Conservation (phyloP, 495 filamentous ascomycete species). For the Penicillium cataractarum region DNA sequence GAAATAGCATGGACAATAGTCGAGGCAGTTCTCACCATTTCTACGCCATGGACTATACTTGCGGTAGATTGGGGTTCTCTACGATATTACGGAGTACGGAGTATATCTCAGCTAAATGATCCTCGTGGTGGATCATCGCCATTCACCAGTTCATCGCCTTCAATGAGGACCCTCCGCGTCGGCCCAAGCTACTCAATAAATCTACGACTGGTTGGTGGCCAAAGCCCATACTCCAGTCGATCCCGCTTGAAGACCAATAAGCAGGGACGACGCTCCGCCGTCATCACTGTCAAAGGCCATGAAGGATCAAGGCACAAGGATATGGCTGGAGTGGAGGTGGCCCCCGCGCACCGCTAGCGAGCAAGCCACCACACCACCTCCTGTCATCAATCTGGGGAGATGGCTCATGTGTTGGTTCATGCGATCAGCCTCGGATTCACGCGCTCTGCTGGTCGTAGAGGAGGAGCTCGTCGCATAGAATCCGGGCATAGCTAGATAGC, state of each 20-base stretch:
- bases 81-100: no score
- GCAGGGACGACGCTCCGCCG: not conserved
- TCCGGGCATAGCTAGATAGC: not conserved
- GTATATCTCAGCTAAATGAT: not conserved
- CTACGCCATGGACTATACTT: not conserved
- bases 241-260: not conserved
- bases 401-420: not conserved
- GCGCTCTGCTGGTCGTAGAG: not conserved
- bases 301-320: conserved; percentile 3
- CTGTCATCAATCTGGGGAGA: not conserved
- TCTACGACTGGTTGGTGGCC: not conserved
- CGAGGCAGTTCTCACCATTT: not conserved
- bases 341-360: conserved; percentile 6
- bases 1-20: not conserved
- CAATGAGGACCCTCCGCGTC: not conserved
- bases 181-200: not conserved
- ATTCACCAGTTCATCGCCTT: not conserved
- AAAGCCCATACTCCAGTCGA: not conserved
- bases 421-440: not conserved
- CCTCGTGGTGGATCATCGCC: not conserved
- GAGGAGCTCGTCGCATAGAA: not conserved
- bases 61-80: no score
- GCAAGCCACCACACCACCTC: conserved; percentile 1
- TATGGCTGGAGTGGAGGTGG: not conserved
- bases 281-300: not conserved